These are phyloP conservation scores for Calocybe indica DNA, from an alignment of 768 basidiomycete species.

Conservation along the genomic window DNA sequence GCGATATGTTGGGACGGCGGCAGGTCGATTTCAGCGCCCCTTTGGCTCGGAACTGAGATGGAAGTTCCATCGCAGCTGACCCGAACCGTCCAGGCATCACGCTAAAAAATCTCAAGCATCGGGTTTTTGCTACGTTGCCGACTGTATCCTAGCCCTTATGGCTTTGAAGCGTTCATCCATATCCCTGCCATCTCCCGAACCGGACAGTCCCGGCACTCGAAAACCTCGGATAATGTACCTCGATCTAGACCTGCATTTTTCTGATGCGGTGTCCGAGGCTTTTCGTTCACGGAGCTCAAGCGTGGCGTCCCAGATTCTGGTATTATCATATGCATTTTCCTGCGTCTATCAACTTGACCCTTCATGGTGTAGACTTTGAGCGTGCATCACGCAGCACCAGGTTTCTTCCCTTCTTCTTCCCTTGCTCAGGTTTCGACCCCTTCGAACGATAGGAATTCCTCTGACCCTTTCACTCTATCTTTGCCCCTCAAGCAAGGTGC, in stretches of 20 bases:
- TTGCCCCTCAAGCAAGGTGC: conserved; percentile 75
- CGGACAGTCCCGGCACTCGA: conserved; percentile 9
- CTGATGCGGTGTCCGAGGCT: conserved; percentile 81
- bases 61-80: not conserved
- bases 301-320: conserved; percentile 39
- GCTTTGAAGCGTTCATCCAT: conserved; percentile 44
- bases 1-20: conserved; percentile 93
- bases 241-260: conserved; percentile 90
- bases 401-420: conserved; percentile 76
- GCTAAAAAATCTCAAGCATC: conserved; percentile 72
- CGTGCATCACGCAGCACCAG: conserved; percentile 75
- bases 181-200: not conserved
- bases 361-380: conserved; percentile 57
- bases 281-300: conserved; percentile 42
- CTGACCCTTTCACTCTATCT: conserved; percentile 70
- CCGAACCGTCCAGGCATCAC: conserved; percentile 56
- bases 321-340: conserved; percentile 15
- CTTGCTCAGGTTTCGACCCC: conserved; percentile 38
- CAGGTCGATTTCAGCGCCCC: conserved; percentile 34
- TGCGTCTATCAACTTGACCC: not conserved
- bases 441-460: conserved; percentile 14
- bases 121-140: conserved; percentile 94
- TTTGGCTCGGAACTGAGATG: not conserved
- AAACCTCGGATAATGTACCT: conserved; percentile 79
- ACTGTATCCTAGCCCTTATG: conserved; percentile 79